Evolutionary conservation across 108 stramenopile species (phyloP).

Genomic region (Cyclostephanos tholiformis): DNA sequence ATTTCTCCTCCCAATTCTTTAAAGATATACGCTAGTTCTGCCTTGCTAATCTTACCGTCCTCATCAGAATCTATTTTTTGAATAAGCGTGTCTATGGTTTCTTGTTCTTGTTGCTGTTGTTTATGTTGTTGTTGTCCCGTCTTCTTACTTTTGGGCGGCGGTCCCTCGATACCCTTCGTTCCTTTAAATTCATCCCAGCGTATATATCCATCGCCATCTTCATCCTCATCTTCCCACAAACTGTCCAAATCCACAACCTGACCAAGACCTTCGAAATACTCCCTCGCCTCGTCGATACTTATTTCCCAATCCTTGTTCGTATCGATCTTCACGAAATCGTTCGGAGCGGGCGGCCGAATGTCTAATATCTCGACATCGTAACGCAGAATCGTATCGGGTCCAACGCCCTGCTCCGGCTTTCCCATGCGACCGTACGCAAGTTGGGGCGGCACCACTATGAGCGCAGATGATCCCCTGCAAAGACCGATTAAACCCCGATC

Average conservation of each 20-base stretch:
- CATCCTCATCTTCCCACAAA: conserved; percentile 39
- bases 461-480: conserved; percentile 27
- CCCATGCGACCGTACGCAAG: conserved; percentile 23
- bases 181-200: conserved; percentile 50
- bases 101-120: neutral
- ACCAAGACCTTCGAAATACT: conserved; percentile 24
- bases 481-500: conserved; percentile 38
- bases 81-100: conserved; percentile 12
- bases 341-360: conserved; percentile 40
- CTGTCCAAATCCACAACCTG: conserved; percentile 23
- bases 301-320: conserved; percentile 42
- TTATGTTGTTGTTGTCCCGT: conserved; percentile 8
- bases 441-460: conserved; percentile 35
- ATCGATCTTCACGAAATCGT: conserved; percentile 47
- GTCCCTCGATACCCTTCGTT: conserved; percentile 33
- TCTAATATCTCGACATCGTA: conserved; percentile 33
- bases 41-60: conserved; percentile 31
- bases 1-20: conserved; percentile 16
- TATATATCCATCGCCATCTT: conserved; percentile 43
- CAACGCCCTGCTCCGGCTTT: conserved; percentile 26
- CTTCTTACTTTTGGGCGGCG: conserved; percentile 10
- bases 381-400: conserved; percentile 20
- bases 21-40: conserved; percentile 21
- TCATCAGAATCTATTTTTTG: conserved; percentile 19
- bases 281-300: conserved; percentile 22